Evolutionary conservation across 257 asterid species (phyloP), one percentile per base, ranked within the genome.

Genomic region (Oldenlandia corymbosa): DNA sequence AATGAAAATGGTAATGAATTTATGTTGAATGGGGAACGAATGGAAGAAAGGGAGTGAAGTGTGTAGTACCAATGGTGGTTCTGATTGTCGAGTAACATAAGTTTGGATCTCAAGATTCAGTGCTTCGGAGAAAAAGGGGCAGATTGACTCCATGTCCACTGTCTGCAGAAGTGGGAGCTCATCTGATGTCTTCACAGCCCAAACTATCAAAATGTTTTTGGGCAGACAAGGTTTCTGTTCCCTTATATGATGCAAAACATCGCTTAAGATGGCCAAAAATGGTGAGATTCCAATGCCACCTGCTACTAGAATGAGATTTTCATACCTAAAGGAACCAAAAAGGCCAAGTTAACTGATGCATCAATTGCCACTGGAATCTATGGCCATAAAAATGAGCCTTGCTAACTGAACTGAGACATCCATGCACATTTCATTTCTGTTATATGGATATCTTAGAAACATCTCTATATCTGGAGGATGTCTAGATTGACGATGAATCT

Each of bases 281-380:
- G 97, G 96, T 1, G 97, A 84, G 60, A 91, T 85, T 54, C 97
- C 97, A 20, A 91, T 88, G 10, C 97, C 97, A 1, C 97, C 97
- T 10, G 97, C 97, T 11, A 91, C 88, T 77, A 91, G 75, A 68
- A 91, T 78, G 63, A 88, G 91, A 65, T 84, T 84, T 78, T 84
- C 94, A 13, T 88, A 90, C 89, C 95, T 87, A 58, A 37, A 11
- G 73, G 48, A 26, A 47, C n/a, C 64, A 70, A 32, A 42, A 46
- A 20, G 46, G 20, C 37, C 8, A 10, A 58, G 69, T 28, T 7
- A 54, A 58, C 9, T 24, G 47, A 55, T 47, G 57, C 30, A 30
- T 56, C 31, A 41, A 36, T 10, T 11, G 31, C 50, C 9, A 26
- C 8, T 23, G 27, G n/a, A 64, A 59, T 45, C 49, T 7, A 3